These are phyloP conservation scores for Ambrosiella beaveri DNA, from an alignment of 2,329 filamentous ascomycete species.

Conservation along the genomic window DNA sequence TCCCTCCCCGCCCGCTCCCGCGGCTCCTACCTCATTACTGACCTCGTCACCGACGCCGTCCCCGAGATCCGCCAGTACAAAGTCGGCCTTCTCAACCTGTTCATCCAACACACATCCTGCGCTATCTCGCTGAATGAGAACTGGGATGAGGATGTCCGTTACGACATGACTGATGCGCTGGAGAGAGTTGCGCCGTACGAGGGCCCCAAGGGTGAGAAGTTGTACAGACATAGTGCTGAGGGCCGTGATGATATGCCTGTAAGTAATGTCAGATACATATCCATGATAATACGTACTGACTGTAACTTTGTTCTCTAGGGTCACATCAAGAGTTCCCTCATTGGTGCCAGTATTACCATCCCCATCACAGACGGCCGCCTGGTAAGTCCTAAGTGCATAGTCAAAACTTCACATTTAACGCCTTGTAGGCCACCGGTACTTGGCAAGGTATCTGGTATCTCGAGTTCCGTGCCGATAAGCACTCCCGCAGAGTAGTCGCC, in stretches of 20 bases:
- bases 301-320: slow-evolving; percentile 32
- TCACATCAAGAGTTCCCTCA: slow-evolving; percentile 79
- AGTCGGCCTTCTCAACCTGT: slow-evolving; percentile 71
- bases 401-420: background rate
- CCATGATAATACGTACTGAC: background rate
- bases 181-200: slow-evolving; percentile 71
- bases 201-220: slow-evolving; percentile 50
- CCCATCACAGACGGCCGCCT: slow-evolving; percentile 77
- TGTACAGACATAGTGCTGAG: slow-evolving; percentile 80
- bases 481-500: slow-evolving; percentile 68
- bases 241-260: slow-evolving; percentile 90
- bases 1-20: slow-evolving; percentile 58
- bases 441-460: slow-evolving; percentile 92
- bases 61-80: slow-evolving; percentile 75
- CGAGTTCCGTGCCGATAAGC: slow-evolving; percentile 65
- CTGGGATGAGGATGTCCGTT: slow-evolving; percentile 65
- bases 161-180: slow-evolving; percentile 85
- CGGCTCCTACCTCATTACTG: slow-evolving; percentile 80
- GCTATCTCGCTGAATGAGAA: slow-evolving; percentile 90
- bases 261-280: slow-evolving; percentile 13
- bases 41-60: slow-evolving; percentile 49
- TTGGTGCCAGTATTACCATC: slow-evolving; percentile 78
- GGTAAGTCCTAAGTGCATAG: slow-evolving; percentile 24
- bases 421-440: slow-evolving; percentile 38
- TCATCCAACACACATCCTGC: slow-evolving; percentile 89